A percentile compares a stretch with the other conserved stretches of the same genome.
phyloP scores from a whole-genome alignment of 208 protist species.

The Leptomonas pyrrhocoris region DNA sequence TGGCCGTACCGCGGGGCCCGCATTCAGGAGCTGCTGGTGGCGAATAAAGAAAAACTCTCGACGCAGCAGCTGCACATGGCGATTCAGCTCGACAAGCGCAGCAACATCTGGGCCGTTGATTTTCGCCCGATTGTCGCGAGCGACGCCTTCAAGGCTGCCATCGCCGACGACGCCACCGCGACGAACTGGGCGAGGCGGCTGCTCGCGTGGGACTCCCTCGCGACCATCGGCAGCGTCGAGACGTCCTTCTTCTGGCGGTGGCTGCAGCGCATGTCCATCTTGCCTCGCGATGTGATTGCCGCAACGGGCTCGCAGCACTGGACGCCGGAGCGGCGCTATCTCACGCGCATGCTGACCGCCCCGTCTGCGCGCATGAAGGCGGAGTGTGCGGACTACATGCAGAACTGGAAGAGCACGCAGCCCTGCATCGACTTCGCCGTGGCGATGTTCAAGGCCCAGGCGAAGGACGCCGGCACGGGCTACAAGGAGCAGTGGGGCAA shows the following conservation, averaged over 20 bases:
- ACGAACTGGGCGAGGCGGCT: slow-evolving; percentile 34
- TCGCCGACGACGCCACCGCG: slow-evolving; percentile 28
- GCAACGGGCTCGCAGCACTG: slow-evolving; percentile 18
- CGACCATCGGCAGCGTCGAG: slow-evolving; percentile 47
- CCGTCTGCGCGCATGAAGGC: slow-evolving; percentile 28
- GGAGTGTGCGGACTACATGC: slow-evolving; percentile 39
- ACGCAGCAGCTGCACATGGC: slow-evolving; percentile 32
- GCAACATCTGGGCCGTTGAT: slow-evolving; percentile 51
- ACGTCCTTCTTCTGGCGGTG: slow-evolving; percentile 64
- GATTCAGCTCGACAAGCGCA: slow-evolving; percentile 54
- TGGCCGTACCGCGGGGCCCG: slow-evolving; percentile 48
- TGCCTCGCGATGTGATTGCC: slow-evolving; percentile 44
- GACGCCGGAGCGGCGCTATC: slow-evolving; percentile 30
- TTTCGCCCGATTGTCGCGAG: slow-evolving; percentile 35
- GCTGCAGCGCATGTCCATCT: slow-evolving; percentile 46
- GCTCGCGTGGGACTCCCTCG: slow-evolving; percentile 40
- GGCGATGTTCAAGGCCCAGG: slow-evolving; percentile 32
- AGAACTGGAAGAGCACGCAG: slow-evolving; percentile 11
- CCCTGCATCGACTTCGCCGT: slow-evolving; percentile 43
- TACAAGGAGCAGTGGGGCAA: slow-evolving; percentile 53
- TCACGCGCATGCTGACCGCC: slow-evolving; percentile 37
- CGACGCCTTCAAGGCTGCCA: slow-evolving; percentile 24
- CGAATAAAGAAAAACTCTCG: slow-evolving; percentile 13
- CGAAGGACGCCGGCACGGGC: slow-evolving; percentile 7
- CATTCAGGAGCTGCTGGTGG: slow-evolving; percentile 44